phyloP scores from a whole-genome alignment of 2,329 filamentous ascomycete species.

The Fusarium sp. region DNA sequence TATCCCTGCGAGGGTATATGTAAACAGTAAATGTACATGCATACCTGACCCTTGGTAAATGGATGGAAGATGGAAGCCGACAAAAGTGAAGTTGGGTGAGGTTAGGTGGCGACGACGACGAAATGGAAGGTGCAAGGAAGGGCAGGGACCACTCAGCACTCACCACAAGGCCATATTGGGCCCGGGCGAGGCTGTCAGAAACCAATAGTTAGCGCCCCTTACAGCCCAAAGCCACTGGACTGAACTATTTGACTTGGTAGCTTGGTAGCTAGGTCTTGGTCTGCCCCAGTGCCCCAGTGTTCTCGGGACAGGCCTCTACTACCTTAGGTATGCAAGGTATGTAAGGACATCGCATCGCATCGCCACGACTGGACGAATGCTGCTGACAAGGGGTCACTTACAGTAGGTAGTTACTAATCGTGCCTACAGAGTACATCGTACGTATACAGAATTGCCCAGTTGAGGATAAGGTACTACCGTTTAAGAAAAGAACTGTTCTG shows the following conservation, averaged over 20 bases:
- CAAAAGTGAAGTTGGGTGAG: conserved; percentile 1
- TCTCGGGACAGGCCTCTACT: background rate
- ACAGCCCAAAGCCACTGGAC: background rate
- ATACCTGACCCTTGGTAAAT: background rate
- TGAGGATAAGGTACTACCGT: background rate
- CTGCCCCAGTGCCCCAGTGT: background rate
- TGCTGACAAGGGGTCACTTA: conserved; percentile 13
- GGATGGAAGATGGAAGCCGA: too few relatives aligned
- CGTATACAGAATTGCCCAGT: background rate
- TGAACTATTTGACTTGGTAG: background rate
- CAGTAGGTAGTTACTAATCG: background rate
- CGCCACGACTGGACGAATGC: conserved; percentile 9
- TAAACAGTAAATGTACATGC: background rate
- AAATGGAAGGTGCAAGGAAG: conserved; percentile 25
- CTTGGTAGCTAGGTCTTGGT: too few relatives aligned
- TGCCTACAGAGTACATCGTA: background rate
- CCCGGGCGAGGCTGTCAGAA: background rate
- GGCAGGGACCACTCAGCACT: background rate
- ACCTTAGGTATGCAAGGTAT: too few relatives aligned
- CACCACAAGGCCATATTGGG: background rate
- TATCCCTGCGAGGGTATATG: background rate
- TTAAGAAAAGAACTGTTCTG: conserved; percentile 25
- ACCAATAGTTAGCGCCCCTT: conserved; percentile 9
- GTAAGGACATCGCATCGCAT: conserved; percentile 12
- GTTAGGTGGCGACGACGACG: conserved; percentile 22